Evolutionary conservation across 2,329 filamentous ascomycete genomes (phyloP), one percentile per base, ranked within the genome.

Genomic region (Dothidotthia symphoricarpi): DNA sequence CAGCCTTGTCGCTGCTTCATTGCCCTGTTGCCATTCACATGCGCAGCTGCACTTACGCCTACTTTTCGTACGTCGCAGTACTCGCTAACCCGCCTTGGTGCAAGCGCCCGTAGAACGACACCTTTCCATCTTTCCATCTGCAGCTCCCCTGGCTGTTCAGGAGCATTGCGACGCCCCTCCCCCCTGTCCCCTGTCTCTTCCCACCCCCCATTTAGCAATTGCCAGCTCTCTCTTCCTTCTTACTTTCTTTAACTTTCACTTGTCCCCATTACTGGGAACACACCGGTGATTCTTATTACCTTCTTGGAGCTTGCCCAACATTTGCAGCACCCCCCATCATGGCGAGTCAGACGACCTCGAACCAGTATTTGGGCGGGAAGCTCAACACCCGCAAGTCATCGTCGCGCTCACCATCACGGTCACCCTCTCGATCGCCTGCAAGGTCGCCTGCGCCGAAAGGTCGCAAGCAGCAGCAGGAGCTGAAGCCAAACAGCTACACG

Each of bases 401-500:
- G 36, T 44, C 52, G 38, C 57, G 60, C 44, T 67, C 65, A 10
- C 62, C 62, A 7, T 64, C 63, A 27, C 59, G 60, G 28, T 65
- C 62, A 10, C 55, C 51, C 16, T 47, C 54, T 31, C 56, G 51
- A 8, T 52, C 51, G 5, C 57, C 60, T 19, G 41, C 45, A 33
- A 40, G 40, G 31, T 49, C 45, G 17, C 42, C 41, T 14, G 40
- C 40, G 12, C 22, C 29, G 11, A 44, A 41, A 31, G 36, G 22
- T 26, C 43, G 28, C 12, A 64, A 63, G 52, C 63, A 68, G 46
- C 65, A 69, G 47, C 62, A 68, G 38, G 42, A 56, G 28, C 48
- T 58, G 39, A 43, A 51, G 39, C 47, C 55, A 34, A 47, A 37
- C 38, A 81, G 84, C 58, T 90, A 88, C 72, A 78, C 82, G 39